These are phyloP conservation scores for Pseudocercospora vitis DNA, from an alignment of 2,329 filamentous ascomycete species.

Conservation along the genomic window DNA sequence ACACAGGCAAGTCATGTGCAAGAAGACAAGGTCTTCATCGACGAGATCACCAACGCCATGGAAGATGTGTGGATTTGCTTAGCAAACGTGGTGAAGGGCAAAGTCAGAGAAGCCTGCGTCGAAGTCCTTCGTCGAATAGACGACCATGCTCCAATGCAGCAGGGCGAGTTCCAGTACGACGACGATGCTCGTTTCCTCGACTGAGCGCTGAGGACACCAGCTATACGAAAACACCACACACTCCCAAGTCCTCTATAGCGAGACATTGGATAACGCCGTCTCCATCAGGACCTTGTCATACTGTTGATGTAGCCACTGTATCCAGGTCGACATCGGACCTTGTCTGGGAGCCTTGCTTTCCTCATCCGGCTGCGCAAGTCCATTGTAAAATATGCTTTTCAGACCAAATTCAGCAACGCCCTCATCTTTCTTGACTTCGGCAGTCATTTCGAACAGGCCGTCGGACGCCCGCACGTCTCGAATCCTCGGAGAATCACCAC, in stretches of 20 bases:
- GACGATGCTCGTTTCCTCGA: constrained; percentile 36
- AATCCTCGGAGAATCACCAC: constrained; percentile 64
- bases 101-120: constrained; percentile 31
- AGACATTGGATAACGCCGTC: constrained; percentile 48
- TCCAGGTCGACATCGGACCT: constrained; percentile 48
- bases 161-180: constrained; percentile 27
- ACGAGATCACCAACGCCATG: constrained; percentile 25
- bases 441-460: constrained; percentile 66
- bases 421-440: constrained; percentile 58
- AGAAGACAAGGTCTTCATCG: constrained; percentile 11
- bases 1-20: too few relatives aligned
- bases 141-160: constrained; percentile 14
- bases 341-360: constrained; percentile 39
- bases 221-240: too few relatives aligned
- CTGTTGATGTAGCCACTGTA: constrained; percentile 55
- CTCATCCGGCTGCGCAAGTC: constrained; percentile 40
- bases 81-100: constrained; percentile 28
- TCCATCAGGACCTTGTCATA: constrained; percentile 60
- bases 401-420: constrained; percentile 63
- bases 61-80: constrained; percentile 21
- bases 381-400: constrained; percentile 65
- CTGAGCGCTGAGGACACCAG: constrained; percentile 19
- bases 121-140: constrained; percentile 34
- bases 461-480: constrained; percentile 59
- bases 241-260: constrained; percentile 24